Conservation (phyloP, 129 eudicot species). For the Calendula officinalis region DNA sequence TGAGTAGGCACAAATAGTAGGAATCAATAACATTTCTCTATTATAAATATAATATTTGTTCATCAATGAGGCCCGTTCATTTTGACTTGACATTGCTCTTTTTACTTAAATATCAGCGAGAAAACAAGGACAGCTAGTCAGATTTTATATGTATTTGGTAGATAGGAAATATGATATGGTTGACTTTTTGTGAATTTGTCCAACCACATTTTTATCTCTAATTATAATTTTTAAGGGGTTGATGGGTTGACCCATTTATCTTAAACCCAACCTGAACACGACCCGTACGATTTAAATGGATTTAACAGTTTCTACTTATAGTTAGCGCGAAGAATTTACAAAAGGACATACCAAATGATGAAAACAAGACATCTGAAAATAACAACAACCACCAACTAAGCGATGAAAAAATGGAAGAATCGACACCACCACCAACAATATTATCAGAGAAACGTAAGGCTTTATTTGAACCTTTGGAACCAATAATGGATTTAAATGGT, state of each 20-base stretch:
- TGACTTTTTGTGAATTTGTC: slow-evolving; percentile 5
- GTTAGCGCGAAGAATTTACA: slow-evolving; percentile 42
- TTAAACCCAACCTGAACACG: too few relatives aligned
- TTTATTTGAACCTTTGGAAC: slow-evolving; percentile 86
- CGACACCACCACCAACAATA: slow-evolving; percentile 40
- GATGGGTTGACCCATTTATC: too few relatives aligned
- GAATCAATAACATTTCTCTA: too few relatives aligned
- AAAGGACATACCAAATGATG: slow-evolving; percentile 46
- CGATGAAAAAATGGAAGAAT: slow-evolving; percentile 58
- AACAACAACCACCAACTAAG: slow-evolving; percentile 42
- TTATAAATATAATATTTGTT: too few relatives aligned
- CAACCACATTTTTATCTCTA: too few relatives aligned
- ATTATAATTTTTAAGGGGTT: too few relatives aligned
- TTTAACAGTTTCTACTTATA: slow-evolving; percentile 41
- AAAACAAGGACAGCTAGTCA: not conserved
- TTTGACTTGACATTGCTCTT: slow-evolving; percentile 7
- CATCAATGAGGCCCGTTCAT: slow-evolving; percentile 7
- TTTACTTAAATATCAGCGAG: not conserved
- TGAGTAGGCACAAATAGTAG: too few relatives aligned
- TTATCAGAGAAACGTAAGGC: slow-evolving; percentile 87
- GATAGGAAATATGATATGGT: not conserved
- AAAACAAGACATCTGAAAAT: slow-evolving; percentile 36
- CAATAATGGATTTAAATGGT: slow-evolving; percentile 50
- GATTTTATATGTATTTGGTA: slow-evolving; percentile 12
- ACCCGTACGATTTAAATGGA: slow-evolving; percentile 4